Base-by-base conservation (phyloP, 2,329 filamentous ascomycete genomes). In the Colletotrichum sansevieriae region DNA sequence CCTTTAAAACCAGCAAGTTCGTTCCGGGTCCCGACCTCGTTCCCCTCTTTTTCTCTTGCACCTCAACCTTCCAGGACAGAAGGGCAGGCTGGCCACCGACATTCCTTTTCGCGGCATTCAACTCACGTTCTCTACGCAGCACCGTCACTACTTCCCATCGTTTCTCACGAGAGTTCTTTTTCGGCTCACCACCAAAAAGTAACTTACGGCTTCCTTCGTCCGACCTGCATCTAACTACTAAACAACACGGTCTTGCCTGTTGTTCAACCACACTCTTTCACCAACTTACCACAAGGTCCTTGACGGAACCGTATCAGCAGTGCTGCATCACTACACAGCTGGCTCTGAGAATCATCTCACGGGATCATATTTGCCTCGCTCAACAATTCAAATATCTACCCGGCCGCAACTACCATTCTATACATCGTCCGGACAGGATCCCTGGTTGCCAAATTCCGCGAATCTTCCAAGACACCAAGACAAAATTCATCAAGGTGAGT, bases 261-360 rank as follows among this genome's bases (percentile, higher is more conserved):
- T 74, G 72, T 73, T 70, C 71, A 71, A 71, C 73, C 71, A 72
- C 71, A 73, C 70, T 55, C 65, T 66, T 66, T 60, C 47, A 47
- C 20, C 54, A 72, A 62, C 60, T 47, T 52, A 65, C 70, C 58
- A 63, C 67, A 49, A 63, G 64, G 64, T 72, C 70, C 72, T 74
- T 70, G 73, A 72, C 72, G 68, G 71, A 70, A 72, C 69, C 65
- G 61, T 64, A 65, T 71, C 73, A 74, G 73, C 72, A 71, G 73
- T 70, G 73, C 73, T 74, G 71, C 70, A 46, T 57, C 61, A 65
- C 39, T 57, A 60, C 61, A 68, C 62, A 68, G 60, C 63, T 67
- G 65, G 60, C 61, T 71, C 68, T 69, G 64, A 71, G 71, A 72
- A 68, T 41, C 67, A 70, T 60, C 61, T 49, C 62, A 65, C 59